Evolutionary conservation across 2,329 filamentous ascomycete genomes (phyloP), one percentile per base, ranked within the genome.

Genomic region (Fusarium floridanum): DNA sequence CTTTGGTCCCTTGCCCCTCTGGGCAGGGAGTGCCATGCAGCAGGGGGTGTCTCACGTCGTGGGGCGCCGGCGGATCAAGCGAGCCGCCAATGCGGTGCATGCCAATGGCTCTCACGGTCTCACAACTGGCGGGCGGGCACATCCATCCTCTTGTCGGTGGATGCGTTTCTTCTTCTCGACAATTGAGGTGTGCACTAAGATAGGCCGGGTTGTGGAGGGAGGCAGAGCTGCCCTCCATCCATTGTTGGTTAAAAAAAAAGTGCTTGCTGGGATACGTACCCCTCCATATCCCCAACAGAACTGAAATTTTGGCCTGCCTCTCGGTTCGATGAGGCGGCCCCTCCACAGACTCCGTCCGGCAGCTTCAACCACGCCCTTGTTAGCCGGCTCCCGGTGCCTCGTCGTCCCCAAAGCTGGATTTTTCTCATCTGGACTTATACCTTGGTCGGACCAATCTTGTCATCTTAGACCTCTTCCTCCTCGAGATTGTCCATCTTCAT

Each of bases 251-350:
- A 60, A 37, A 67, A 39, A 74, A 75, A 73, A 76, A 60, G 70
- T 50, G 73, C 73, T 50, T 50, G 45, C 70, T 55, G 69, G 70
- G 77, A 77, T 79, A 79, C 77, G 77, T 79, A 79, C 76, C 77
- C 77, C 75, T 77, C 74, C 74, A 76, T 76, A 81, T 84, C 84
- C 84, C 84, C 83, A 86, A 84, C 81, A 84, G 81, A 83, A 83
- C 82, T 82, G 82, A 83, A 84, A 71, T 79, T 79, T 78, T 78
- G 77, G 75, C 77, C 77, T 77, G 76, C 65, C 73, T 70, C 72
- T 78, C 75, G 73, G 75, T 74, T 69, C 73, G 73, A 74, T 78
- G 76, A 70, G 73, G 74, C 69, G 76, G 76, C 68, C 74, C 74
- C 73, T 76, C 74, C 73, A 76, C 50, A 76, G 68, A 76, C 70